Base-by-base conservation (phyloP, 306 rosid genomes). In the Astragalus glycyphyllos region DNA sequence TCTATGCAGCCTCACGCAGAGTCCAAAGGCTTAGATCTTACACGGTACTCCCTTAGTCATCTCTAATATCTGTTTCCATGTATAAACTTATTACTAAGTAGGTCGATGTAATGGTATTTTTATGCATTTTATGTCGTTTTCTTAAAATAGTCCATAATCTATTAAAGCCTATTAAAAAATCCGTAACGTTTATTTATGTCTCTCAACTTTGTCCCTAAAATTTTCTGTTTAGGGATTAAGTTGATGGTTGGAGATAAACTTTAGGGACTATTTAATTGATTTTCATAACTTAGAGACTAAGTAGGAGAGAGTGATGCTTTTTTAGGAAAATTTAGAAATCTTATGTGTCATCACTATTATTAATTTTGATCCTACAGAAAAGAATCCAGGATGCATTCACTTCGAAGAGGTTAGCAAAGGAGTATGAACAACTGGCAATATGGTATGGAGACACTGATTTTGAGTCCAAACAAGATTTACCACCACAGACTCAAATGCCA, bases 371-470 rank as follows among this genome's bases (percentile, higher is more conserved):
- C 23, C 35, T 6, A 65, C 77, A 94, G 97, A 81, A 84, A 85
- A 85, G 78, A 83, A 87, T 94, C 72, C 85, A 56, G 71, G 96
- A 87, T 70, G 93, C 89, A 38, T 81, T 94, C 78, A 14, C 85
- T 79, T 82, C 92, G 1, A 91, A 80, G 90, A 86, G 86, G 82
- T 68, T 86, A 82, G 84, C 77, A 49, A 89, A 86, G 86, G 96
- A 91, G 78, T 91, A 94, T 32, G 90, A 94, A 74, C 92, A 81
- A 77, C 88, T 94, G 16, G 94, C 92, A 29, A 83, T 91, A 77
- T 94, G 96, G 97, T 87, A 79, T 47, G 99, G 96, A 58, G 97
- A 89, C 42, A 11, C 69, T 12, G 87, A 82, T 62, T 55, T 83
- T 11, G 83, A 78, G 26, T 23, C 58, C 47, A 41, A 26, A 40